Conservation (phyloP, 495 filamentous ascomycete genomes). For the Trichoderma orchidacearum region DNA sequence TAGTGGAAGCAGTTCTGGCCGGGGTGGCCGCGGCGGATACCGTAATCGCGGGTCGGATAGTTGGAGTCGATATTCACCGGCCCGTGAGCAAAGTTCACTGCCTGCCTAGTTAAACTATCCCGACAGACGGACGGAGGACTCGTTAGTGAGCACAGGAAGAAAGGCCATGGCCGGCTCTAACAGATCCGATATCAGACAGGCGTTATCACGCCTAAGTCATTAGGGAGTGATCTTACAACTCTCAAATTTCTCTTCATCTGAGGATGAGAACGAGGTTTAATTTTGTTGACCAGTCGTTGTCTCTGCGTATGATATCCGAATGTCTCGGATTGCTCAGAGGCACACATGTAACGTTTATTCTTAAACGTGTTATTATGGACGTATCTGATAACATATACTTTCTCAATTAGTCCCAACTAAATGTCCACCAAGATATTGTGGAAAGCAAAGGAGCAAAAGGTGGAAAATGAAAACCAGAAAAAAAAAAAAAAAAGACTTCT, state of each 20-base stretch:
- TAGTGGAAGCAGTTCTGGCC: neutral
- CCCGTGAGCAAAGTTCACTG: neutral
- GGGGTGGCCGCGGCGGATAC: conserved; percentile 13
- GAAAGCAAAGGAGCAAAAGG: neutral
- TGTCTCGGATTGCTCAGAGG: neutral
- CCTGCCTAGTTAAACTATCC: neutral
- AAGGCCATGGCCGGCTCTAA: neutral
- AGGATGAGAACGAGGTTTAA: neutral
- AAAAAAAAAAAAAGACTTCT: neutral
- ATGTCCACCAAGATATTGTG: neutral
- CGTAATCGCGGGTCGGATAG: conserved; percentile 12
- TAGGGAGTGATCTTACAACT: too few species aligned
- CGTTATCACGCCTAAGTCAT: too few species aligned
- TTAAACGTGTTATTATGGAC: neutral
- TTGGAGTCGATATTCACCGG: conserved; percentile 14
- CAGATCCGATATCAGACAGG: neutral
- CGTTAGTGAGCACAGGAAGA: neutral
- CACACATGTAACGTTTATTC: neutral
- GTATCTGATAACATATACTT: neutral
- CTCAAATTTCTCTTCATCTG: neutral
- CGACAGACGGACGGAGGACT: neutral
- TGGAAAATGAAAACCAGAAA: neutral
- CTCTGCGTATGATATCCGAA: neutral
- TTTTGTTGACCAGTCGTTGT: neutral
- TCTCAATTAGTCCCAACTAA: neutral